Evolutionary conservation across 2,329 filamentous ascomycete genomes (phyloP), one percentile per base, ranked within the genome.

Genomic region (Pyrenophora seminiperda): DNA sequence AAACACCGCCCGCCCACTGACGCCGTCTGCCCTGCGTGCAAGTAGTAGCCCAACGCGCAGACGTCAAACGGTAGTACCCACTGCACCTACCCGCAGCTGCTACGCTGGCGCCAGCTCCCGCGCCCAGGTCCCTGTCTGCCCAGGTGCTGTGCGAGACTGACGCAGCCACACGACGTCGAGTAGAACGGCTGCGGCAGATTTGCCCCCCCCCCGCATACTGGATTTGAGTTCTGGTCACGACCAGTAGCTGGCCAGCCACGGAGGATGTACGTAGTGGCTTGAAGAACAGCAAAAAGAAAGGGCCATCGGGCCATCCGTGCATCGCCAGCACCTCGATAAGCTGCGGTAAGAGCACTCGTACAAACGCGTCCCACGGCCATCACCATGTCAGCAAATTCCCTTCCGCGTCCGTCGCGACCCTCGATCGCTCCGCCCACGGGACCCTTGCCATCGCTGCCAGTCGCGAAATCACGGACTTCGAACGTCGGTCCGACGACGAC

Each of bases 361-460:
- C 41, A 42, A n/a, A 19, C 47, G 41, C 51, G 40, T 33, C 24
- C 43, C 39, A 45, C 17, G n/a, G 27, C 55, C 36, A 27, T 37
- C 56, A 60, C 19, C 52, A 73, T 72, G 69, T 65, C 62, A 40
- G 85, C 85, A 48, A 85, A 86, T 45, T 78, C 87, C 34, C 78
- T 90, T 41, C 87, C 88, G 45, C 82, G 85, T 70, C 81, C 85
- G 19, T 85, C 87, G 58, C 82, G 77, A 61, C 76, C 80, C 42
- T 72, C 77, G 19, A 73, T 86, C 62, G 87, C 85, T 50, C 88
- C 90, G 40, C 88, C 90, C 13, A 85, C 83, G 22, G 82, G 85
- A 56, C 83, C 87, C 20, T 77, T 94, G 18, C 90, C 91, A 34
- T 86, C 89, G 34, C 77, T 95, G 39, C 90, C 91, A 20, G 78